These are phyloP conservation scores for Pseudogymnoascus sp. DNA, from an alignment of 2,329 filamentous ascomycete species.

Conservation along the genomic window DNA sequence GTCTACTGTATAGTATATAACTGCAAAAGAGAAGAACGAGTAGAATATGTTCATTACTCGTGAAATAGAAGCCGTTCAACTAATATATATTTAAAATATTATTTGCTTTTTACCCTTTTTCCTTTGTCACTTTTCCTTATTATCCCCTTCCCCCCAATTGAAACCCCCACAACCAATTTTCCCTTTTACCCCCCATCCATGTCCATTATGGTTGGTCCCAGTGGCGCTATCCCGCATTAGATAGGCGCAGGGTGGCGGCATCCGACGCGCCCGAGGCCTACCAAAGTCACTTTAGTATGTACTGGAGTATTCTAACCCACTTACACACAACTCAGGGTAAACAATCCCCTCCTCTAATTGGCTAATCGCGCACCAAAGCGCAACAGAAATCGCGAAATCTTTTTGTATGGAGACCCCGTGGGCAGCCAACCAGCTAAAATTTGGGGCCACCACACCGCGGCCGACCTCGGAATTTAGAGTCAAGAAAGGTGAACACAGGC, in stretches of 20 bases:
- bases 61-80: background rate
- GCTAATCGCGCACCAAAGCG: background rate
- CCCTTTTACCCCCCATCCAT: constrained; percentile 3
- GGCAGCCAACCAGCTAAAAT: background rate
- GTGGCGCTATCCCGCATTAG: constrained; percentile 3
- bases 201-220: background rate
- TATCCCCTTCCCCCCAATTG: background rate
- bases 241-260: background rate
- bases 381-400: background rate
- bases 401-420: constrained; percentile 1
- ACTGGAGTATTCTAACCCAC: too few relatives aligned
- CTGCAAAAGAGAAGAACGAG: background rate
- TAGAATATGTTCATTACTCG: background rate
- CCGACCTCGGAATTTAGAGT: constrained; percentile 6
- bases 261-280: constrained; percentile 3
- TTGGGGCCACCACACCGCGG: background rate
- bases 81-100: background rate
- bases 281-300: too few relatives aligned
- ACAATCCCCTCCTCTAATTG: background rate
- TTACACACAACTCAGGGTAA: background rate
- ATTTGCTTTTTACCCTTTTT: background rate
- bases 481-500: background rate
- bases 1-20: background rate
- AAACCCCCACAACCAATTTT: background rate
- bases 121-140: background rate